Evolutionary conservation across 2,329 filamentous ascomycete genomes (phyloP).

Genomic region (Mycosphaerelloides madeirae): DNA sequence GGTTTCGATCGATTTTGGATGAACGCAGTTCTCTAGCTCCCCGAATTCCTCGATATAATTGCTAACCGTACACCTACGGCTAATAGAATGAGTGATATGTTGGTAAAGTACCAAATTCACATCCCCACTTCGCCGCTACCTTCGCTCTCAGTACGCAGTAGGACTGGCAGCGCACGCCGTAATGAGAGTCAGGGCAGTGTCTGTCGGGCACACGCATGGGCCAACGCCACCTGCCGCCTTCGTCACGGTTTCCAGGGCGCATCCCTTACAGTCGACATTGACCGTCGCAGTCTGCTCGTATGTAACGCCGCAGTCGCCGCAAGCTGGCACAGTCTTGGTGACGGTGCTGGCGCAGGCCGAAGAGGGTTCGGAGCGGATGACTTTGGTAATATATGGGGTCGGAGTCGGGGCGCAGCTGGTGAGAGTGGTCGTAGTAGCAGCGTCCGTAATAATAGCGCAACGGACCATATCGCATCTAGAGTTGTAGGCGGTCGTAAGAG

Average conservation of each 20-base stretch:
- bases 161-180: not conserved
- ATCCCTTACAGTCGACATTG: conserved; percentile 3
- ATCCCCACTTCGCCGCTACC: not conserved
- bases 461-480: conserved; percentile 2
- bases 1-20: too few species aligned
- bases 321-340: not conserved
- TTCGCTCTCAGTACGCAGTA: not conserved
- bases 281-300: not conserved
- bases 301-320: conserved; percentile 2
- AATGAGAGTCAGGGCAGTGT: not conserved
- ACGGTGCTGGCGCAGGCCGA: not conserved
- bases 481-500: not conserved
- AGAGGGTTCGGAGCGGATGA: not conserved
- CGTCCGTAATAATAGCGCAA: not conserved
- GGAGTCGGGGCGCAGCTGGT: conserved; percentile 3
- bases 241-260: conserved; percentile 1
- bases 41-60: too few species aligned
- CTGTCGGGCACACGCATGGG: not conserved
- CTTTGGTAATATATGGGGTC: not conserved
- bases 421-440: conserved; percentile 2
- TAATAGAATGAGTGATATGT: too few species aligned
- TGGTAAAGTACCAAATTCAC: too few species aligned
- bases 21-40: too few species aligned
- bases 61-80: too few species aligned
- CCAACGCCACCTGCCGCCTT: not conserved